Conservation (phyloP, 2,329 filamentous ascomycete genomes). For the Diaporthe vexans region DNA sequence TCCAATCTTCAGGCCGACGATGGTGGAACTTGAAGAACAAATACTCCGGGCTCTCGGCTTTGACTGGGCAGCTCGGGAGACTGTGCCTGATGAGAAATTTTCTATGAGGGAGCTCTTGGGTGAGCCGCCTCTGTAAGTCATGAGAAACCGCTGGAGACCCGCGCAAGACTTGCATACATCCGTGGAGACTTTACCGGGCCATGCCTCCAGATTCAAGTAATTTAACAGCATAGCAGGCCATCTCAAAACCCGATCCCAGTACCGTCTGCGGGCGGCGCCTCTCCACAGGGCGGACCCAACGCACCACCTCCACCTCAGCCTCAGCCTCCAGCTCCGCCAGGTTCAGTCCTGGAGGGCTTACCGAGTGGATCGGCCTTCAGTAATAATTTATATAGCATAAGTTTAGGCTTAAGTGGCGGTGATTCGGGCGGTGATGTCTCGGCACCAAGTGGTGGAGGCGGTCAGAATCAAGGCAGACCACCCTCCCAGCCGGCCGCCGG, state of each 20-base stretch:
- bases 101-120: conserved; percentile 23
- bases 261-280: not conserved
- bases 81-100: not conserved
- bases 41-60: not conserved
- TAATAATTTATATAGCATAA: not conserved
- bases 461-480: not conserved
- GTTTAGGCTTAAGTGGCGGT: not conserved
- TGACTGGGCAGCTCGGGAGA: conserved; percentile 6
- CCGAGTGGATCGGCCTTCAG: not conserved
- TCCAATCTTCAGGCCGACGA: not conserved
- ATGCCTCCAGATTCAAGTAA: not conserved
- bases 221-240: conserved; percentile 5
- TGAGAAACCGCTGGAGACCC: not conserved
- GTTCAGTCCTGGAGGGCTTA: not conserved
- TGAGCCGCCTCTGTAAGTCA: conserved; percentile 13
- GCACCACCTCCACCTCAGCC: not conserved
- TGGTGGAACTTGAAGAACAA: not conserved
- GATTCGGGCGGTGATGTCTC: not conserved
- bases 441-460: not conserved
- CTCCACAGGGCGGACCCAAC: not conserved
- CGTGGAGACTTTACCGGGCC: not conserved
- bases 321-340: not conserved
- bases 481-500: not conserved
- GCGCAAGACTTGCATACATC: too few species aligned
- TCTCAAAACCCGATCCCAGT: not conserved